Evolutionary conservation across 2,329 filamentous ascomycete genomes (phyloP), one percentile per base, ranked within the genome.

Genomic region (Niveomyces coronatus): DNA sequence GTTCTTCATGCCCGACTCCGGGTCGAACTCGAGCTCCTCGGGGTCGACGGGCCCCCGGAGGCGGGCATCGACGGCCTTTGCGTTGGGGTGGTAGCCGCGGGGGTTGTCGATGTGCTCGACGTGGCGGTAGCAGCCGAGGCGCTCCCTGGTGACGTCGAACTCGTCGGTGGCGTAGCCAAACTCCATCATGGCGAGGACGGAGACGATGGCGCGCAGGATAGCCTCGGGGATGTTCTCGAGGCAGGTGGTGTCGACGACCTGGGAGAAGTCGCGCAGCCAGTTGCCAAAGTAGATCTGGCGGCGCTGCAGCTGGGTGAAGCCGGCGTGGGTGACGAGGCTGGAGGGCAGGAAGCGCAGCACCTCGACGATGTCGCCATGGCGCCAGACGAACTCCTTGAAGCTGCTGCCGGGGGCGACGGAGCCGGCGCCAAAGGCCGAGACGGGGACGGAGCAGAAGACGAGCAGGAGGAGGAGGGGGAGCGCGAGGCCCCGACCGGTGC

Each of bases 1-100:
- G 56, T 94, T 94, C 62, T 94, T 94, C 87, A 95, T 93, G 20
- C 86, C 86, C 0, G 83, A 86, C 7, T 71, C 61, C 9, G 63
- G 64, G 49, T 87, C 82, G 42, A 87, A 70, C 41, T 80, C 73
- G 20, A 84, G 69, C 51, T 87, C 82, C 51, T 87, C 82, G 3
- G 70, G 69, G 46, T 74, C 64, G 4, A 94, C 74, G 0, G 85
- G 85, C 2, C 75, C 79, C 36, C 86, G 77, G n/a, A 94, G 73
- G 11, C 86, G 77, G 28, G 68, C 62, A 54, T 94, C 88, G 51
- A 74, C 85, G 59, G 94, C 85, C 46, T 74, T 59, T 47, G 84
- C 83, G 51, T 94, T 47, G 4, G 42, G 82, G 33, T 82, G 82
- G 53, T 91, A 89, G 41, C 79, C 81, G 49, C 81, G 79, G 3